Percentiles rank a stretch among this genome's conserved stretches.
Conservation (phyloP, 768 basidiomycete genomes). For the Termitomyces eurrhizus region DNA sequence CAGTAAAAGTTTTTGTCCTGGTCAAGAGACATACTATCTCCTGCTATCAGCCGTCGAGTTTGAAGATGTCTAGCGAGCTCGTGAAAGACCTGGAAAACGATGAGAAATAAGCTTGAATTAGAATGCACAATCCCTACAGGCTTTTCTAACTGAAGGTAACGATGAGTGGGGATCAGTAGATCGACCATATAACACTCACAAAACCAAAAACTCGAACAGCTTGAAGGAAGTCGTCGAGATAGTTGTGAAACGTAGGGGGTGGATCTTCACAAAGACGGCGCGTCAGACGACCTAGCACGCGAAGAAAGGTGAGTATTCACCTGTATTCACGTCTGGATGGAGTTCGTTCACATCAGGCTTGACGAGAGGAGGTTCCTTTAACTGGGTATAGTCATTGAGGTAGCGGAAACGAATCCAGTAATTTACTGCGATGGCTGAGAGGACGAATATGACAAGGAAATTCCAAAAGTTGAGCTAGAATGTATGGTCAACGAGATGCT, state of each 20-base stretch:
- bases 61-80: constrained; percentile 95
- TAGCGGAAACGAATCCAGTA: constrained; percentile 85
- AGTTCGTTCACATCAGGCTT: constrained; percentile 84
- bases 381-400: constrained; percentile 68
- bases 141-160: constrained; percentile 63
- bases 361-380: constrained; percentile 77
- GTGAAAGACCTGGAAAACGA: constrained; percentile 73
- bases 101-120: neutral
- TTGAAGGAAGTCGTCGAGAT: constrained; percentile 94
- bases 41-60: constrained; percentile 91
- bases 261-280: constrained; percentile 37
- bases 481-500: neutral
- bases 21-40: constrained; percentile 89
- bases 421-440: constrained; percentile 64
- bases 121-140: constrained; percentile 53
- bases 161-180: neutral
- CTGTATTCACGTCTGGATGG: constrained; percentile 87
- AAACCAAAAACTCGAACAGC: constrained; percentile 98
- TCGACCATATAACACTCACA: constrained; percentile 33
- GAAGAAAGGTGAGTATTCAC: constrained; percentile 17
- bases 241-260: constrained; percentile 85
- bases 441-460: constrained; percentile 71
- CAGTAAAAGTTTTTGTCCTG: constrained; percentile 96
- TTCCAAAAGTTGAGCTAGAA: constrained; percentile 86
- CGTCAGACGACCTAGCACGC: constrained; percentile 5